Evolutionary conservation across 1,139 yeast genomes (phyloP).

Genomic region (Pichia sp.): DNA sequence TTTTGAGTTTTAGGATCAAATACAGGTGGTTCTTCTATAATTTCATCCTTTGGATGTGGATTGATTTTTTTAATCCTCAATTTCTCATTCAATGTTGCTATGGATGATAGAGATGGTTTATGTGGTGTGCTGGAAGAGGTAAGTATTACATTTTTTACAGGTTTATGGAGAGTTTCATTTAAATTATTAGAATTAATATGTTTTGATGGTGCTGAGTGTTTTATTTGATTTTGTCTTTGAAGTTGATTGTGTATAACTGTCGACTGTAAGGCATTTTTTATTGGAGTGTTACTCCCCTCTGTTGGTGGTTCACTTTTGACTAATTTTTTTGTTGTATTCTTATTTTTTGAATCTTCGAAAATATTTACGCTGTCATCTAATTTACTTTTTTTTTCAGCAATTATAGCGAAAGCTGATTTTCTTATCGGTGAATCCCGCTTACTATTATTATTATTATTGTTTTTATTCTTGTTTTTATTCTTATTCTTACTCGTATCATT

Average conservation of each 20-base stretch:
- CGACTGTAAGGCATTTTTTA: background rate
- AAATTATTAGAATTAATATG: background rate
- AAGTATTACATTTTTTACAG: background rate
- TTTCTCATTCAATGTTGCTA: background rate
- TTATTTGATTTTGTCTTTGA: no score
- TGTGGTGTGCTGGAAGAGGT: background rate
- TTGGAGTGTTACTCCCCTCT: background rate
- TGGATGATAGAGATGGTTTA: background rate
- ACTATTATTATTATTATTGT: no score
- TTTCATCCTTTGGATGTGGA: background rate
- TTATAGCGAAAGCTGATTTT: background rate
- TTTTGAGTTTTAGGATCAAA: slow-evolving; percentile 8
- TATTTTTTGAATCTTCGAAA: background rate
- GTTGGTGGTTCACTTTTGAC: background rate
- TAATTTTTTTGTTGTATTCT: background rate
- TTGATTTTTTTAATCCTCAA: background rate
- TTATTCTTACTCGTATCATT: no score
- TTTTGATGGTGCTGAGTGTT: no score
- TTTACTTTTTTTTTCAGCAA: background rate
- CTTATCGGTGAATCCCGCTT: background rate
- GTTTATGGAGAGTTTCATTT: background rate
- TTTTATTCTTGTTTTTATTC: no score
- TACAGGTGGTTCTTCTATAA: background rate
- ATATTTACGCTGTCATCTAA: background rate
- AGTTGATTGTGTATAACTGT: background rate